Conservation (phyloP, 352 stramenopile species). For the Phytophthora melonis region DNA sequence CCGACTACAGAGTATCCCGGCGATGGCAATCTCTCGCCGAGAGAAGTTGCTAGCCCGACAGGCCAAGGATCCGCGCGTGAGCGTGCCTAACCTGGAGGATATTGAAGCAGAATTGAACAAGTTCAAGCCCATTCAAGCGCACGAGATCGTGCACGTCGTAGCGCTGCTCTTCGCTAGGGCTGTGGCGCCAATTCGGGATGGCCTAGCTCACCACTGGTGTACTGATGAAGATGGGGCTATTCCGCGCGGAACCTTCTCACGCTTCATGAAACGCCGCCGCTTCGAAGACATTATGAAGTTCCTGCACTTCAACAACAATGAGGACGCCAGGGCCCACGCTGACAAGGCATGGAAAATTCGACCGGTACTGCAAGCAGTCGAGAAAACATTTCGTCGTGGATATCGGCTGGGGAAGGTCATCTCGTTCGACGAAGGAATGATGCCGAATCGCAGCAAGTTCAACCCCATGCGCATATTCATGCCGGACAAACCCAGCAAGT, state of each 20-base stretch:
- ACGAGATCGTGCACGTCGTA: constrained; percentile 25
- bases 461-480: too few species aligned
- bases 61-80: constrained; percentile 8
- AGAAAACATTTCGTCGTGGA: constrained; percentile 30
- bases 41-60: neutral
- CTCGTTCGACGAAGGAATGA: constrained; percentile 37
- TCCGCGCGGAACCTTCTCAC: constrained; percentile 21
- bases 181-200: constrained; percentile 8
- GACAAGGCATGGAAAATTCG: constrained; percentile 21
- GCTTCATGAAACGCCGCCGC: constrained; percentile 24
- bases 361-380: constrained; percentile 19
- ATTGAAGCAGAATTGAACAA: constrained; percentile 8
- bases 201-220: constrained; percentile 15
- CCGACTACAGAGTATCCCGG: constrained; percentile 8
- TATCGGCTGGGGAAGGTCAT: constrained; percentile 26
- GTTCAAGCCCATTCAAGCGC: constrained; percentile 15
- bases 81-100: constrained; percentile 6
- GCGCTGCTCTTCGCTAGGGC: constrained; percentile 18
- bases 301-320: constrained; percentile 37
- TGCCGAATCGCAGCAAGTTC: too few species aligned
- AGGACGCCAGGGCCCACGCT: neutral
- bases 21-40: neutral
- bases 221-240: constrained; percentile 14
- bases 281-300: too few species aligned
- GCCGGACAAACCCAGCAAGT: too few species aligned